phyloP scores from a whole-genome alignment of 176 grass and related monocot species.

The Aegilops tauschii region DNA sequence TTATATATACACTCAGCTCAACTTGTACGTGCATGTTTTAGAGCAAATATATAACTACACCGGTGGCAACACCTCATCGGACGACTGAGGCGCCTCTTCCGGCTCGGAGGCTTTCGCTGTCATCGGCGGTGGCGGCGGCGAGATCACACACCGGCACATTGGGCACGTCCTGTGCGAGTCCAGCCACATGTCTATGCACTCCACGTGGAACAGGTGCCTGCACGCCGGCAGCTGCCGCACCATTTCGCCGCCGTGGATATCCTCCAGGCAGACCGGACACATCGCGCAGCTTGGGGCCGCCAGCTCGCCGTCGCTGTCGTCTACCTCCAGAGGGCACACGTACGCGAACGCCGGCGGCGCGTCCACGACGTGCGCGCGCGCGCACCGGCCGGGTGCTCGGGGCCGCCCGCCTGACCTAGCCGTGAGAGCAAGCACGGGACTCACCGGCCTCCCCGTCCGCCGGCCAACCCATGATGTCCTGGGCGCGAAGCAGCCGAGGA shows the following conservation, averaged over 20 bases:
- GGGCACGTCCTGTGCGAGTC: slow-evolving; percentile 38
- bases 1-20: background rate
- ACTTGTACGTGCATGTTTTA: background rate
- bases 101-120: background rate
- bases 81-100: background rate
- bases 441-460: background rate
- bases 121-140: background rate
- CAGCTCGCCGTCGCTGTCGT: background rate
- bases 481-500: background rate
- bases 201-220: slow-evolving; percentile 40
- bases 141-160: slow-evolving; percentile 43
- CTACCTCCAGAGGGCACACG: background rate
- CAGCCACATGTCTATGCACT: slow-evolving; percentile 58
- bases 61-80: background rate
- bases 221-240: slow-evolving; percentile 39
- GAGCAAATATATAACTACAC: background rate
- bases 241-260: slow-evolving; percentile 37
- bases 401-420: background rate
- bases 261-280: slow-evolving; percentile 44
- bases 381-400: background rate
- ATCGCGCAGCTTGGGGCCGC: background rate
- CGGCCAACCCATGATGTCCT: background rate
- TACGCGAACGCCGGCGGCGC: slow-evolving; percentile 30
- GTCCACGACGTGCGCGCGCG: background rate
- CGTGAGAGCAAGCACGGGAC: background rate